Evolutionary conservation across 2,329 filamentous ascomycete genomes (phyloP), one percentile per base, ranked within the genome.

Genomic region (Aciculosporium take): DNA sequence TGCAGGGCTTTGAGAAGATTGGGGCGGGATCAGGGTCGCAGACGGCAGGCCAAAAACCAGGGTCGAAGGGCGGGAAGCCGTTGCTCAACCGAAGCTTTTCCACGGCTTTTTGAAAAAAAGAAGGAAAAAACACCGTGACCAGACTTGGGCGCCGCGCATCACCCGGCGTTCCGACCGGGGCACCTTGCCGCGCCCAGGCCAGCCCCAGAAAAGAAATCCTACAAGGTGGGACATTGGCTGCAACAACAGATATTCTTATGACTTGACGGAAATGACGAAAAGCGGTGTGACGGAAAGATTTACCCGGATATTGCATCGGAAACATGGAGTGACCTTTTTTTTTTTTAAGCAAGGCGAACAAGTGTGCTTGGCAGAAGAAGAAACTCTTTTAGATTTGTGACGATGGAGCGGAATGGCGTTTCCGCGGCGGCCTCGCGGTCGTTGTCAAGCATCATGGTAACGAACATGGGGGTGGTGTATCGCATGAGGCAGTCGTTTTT

Each of bases 1-100:
- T 83, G 35, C 78, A 84, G 53, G 81, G 81, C 8, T 87, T 86
- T 52, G 75, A 81, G 55, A 82, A 79, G 63, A 86, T 87, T 55
- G 81, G 81, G 36, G 63, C 66, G 35, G 65, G 55, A 48, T 53
- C 55, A 24, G 65, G 55, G 47, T 53, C 55, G 23, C 56, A 63
- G 46, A 33, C 52, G 43, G 42, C 55, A 45, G 58, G 32, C 15
- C 43, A 40, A 27, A 40, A 57, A 45, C 55, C 56, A 46, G 56
- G 51, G 31, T 46, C 53, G 27, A 52, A 52, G 43, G 48, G 41
- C 42, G 51, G 41, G 36, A 59, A 58, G 32, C 56, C 55, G 15
- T 41, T 47, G 5, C 37, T 59, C 10, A 51, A 52, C 28, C 53
- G 57, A 48, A 59, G 56, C 47, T 58, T 51, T 33, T 52, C 57